Conservation (phyloP, 148 eudicot species). For the Silene conica region DNA sequence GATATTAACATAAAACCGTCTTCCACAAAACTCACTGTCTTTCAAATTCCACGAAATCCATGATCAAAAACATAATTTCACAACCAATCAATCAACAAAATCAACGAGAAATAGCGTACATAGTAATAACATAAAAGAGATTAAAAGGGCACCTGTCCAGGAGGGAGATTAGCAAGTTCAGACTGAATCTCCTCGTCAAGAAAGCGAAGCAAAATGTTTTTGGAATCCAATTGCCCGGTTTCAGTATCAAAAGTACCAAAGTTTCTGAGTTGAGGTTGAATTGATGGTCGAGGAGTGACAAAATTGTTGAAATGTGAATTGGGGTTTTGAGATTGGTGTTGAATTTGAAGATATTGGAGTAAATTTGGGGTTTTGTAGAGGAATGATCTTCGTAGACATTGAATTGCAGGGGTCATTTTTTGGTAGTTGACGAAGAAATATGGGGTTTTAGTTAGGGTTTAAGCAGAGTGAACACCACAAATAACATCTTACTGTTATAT, state of each 20-base stretch:
- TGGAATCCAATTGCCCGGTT: conserved; percentile 64
- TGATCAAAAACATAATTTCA: too few species aligned
- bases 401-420: conserved; percentile 48
- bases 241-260: conserved; percentile 34
- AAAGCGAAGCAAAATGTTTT: conserved; percentile 54
- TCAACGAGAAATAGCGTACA: background rate
- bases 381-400: conserved; percentile 33
- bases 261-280: conserved; percentile 28
- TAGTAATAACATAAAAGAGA: background rate
- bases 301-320: background rate
- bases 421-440: background rate
- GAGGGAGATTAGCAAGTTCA: conserved; percentile 56
- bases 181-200: conserved; percentile 74
- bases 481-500: too few species aligned
- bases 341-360: conserved; percentile 9
- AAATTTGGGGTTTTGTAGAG: conserved; percentile 9
- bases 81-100: background rate
- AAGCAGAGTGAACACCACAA: background rate
- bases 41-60: background rate
- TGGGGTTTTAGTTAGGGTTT: conserved; percentile 21
- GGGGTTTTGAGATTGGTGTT: conserved; percentile 18
- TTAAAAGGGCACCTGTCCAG: conserved; percentile 36
- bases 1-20: too few species aligned
- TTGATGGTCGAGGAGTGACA: conserved; percentile 25
- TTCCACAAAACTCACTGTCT: too few species aligned